Evolutionary conservation across 352 stramenopile species (phyloP).

Genomic region (Elongisporangium prolatum): DNA sequence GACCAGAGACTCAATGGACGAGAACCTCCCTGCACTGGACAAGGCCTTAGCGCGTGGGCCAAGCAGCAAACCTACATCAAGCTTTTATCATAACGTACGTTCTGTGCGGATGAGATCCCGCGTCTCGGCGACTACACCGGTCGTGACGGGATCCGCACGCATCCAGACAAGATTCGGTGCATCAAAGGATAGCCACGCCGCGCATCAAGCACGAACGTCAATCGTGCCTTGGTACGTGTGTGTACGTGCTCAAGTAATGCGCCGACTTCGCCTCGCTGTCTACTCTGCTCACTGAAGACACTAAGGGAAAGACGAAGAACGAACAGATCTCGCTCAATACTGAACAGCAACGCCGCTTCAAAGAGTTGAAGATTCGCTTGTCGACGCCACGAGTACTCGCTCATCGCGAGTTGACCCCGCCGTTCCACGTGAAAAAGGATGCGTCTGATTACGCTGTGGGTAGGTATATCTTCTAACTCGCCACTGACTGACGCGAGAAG

Average conservation of each 20-base stretch:
- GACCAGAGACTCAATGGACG: slow-evolving; percentile 1
- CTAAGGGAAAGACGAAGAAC: slow-evolving; percentile 4
- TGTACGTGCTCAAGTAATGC: slow-evolving; percentile 16
- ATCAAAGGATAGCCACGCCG: slow-evolving; percentile 15
- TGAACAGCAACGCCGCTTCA: not conserved
- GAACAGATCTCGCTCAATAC: slow-evolving; percentile 2
- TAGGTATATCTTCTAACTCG: slow-evolving; percentile 8
- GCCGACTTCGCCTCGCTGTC: slow-evolving; percentile 11
- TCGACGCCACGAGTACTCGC: slow-evolving; percentile 4
- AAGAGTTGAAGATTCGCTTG: slow-evolving; percentile 1
- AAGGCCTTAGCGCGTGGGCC: slow-evolving; percentile 6
- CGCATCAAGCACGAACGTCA: slow-evolving; percentile 12
- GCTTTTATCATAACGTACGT: slow-evolving; percentile 19
- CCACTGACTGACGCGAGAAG: not conserved
- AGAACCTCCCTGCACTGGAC: slow-evolving; percentile 10
- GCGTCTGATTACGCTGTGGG: slow-evolving; percentile 7
- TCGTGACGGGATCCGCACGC: slow-evolving; percentile 12
- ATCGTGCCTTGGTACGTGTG: slow-evolving; percentile 10
- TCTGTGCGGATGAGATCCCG: slow-evolving; percentile 19
- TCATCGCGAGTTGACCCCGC: slow-evolving; percentile 4
- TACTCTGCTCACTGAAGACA: not conserved
- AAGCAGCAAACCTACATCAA: slow-evolving; percentile 24
- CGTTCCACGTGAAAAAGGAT: slow-evolving; percentile 5
- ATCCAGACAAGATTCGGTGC: slow-evolving; percentile 13
- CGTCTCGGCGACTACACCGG: slow-evolving; percentile 21